These are phyloP conservation scores for Martensiomyces pterosporus DNA, from an alignment of 192 early-diverging fungal species.

Conservation along the genomic window DNA sequence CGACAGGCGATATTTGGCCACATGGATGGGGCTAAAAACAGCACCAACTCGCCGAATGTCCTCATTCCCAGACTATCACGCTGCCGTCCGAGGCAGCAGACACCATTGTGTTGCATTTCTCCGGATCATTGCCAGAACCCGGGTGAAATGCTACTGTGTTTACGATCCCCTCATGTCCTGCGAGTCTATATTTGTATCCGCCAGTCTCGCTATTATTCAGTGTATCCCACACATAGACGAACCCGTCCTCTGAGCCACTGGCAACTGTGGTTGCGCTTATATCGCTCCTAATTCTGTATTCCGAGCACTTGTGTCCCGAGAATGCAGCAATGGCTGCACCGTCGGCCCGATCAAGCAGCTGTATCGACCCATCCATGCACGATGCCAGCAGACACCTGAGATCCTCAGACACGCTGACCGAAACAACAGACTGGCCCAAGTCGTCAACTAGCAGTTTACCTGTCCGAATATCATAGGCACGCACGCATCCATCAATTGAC, in stretches of 20 bases:
- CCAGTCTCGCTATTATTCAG: slow-evolving; percentile 50
- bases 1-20: too few species aligned
- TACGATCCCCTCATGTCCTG: slow-evolving; percentile 38
- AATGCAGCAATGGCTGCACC: slow-evolving; percentile 72
- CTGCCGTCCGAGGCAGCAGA: slow-evolving; percentile 41
- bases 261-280: slow-evolving; percentile 72
- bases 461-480: slow-evolving; percentile 82
- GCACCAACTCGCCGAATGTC: background rate
- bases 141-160: slow-evolving; percentile 36
- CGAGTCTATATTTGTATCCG: slow-evolving; percentile 3
- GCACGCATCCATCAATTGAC: slow-evolving; percentile 79
- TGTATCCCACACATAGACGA: slow-evolving; percentile 83
- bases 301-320: slow-evolving; percentile 72
- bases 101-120: slow-evolving; percentile 18
- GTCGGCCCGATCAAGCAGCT: slow-evolving; percentile 76
- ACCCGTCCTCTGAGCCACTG: slow-evolving; percentile 87
- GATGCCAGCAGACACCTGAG: slow-evolving; percentile 70
- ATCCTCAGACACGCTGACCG: slow-evolving; percentile 61
- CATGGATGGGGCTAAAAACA: too few species aligned
- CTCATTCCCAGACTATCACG: slow-evolving; percentile 35
- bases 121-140: slow-evolving; percentile 1
- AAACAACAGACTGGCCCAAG: slow-evolving; percentile 77
- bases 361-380: slow-evolving; percentile 72
- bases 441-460: slow-evolving; percentile 66
- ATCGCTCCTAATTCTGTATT: slow-evolving; percentile 73